These are phyloP conservation scores for Yamadazyma sp. DNA, from an alignment of 1,139 yeast species.

Conservation along the genomic window DNA sequence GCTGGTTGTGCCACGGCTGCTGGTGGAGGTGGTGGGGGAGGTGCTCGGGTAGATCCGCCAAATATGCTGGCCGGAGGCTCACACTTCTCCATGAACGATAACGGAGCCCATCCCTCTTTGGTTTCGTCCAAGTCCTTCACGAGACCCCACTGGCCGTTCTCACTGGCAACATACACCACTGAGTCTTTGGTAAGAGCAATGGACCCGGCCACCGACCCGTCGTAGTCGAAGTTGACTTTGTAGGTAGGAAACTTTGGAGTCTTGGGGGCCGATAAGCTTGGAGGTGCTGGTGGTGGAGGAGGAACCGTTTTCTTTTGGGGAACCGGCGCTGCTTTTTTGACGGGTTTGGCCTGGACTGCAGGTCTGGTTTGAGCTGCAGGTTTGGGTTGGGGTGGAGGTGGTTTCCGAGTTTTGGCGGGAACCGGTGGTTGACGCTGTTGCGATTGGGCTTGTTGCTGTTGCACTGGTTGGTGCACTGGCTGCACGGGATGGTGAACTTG, in stretches of 20 bases:
- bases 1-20: neutral
- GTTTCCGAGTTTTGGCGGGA: conserved; percentile 11
- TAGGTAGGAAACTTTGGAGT: conserved; percentile 74
- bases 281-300: conserved; percentile 48
- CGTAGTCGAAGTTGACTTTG: conserved; percentile 86
- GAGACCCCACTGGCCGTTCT: conserved; percentile 87
- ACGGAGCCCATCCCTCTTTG: conserved; percentile 96
- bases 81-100: conserved; percentile 77
- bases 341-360: conserved; percentile 38
- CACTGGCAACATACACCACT: conserved; percentile 67
- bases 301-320: conserved; percentile 29
- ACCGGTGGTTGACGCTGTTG: conserved; percentile 12
- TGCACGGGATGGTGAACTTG: conserved; percentile 3
- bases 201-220: conserved; percentile 81
- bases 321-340: conserved; percentile 31
- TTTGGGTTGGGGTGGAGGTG: conserved; percentile 16
- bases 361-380: conserved; percentile 18
- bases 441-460: conserved; percentile 2
- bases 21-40: conserved; percentile 32
- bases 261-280: conserved; percentile 53
- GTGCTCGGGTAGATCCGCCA: conserved; percentile 25
- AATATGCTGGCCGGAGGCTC: conserved; percentile 39
- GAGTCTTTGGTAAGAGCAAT: conserved; percentile 77
- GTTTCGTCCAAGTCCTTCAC: conserved; percentile 75
- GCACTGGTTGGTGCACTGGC: conserved; percentile 4